These are phyloP conservation scores for Globisporangium solare DNA, from an alignment of 352 stramenopile genomes.

Conservation along the genomic window DNA sequence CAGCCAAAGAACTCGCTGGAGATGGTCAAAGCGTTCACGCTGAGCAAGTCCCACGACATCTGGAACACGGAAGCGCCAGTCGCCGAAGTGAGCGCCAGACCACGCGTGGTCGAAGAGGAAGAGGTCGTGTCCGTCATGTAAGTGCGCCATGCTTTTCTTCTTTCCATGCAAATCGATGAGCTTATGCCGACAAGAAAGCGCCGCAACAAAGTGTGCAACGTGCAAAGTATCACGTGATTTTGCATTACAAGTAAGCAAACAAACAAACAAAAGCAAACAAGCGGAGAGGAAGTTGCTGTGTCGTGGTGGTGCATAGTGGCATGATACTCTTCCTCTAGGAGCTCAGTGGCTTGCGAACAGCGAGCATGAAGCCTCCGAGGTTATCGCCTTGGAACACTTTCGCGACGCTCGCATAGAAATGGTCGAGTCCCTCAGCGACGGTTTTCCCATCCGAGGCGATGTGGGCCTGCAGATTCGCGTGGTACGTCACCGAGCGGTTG, in stretches of 20 bases:
- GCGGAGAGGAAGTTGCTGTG: not conserved
- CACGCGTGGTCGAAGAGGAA: constrained; percentile 12
- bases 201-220: constrained; percentile 9
- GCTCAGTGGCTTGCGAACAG: constrained; percentile 23
- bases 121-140: constrained; percentile 16
- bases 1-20: constrained; percentile 91
- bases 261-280: too few relatives aligned
- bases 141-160: not conserved
- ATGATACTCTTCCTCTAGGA: too few relatives aligned
- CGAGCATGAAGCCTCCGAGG: constrained; percentile 60
- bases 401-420: constrained; percentile 71
- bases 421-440: constrained; percentile 45
- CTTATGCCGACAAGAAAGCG: constrained; percentile 10
- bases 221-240: not conserved
- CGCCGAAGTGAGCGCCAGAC: not conserved
- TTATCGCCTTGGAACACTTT: constrained; percentile 49
- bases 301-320: too few relatives aligned
- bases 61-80: constrained; percentile 13
- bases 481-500: constrained; percentile 36
- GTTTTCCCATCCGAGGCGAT: constrained; percentile 48
- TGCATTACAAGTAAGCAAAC: too few relatives aligned
- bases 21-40: constrained; percentile 93
- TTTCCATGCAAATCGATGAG: not conserved
- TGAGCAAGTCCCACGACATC: constrained; percentile 25
- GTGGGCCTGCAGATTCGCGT: constrained; percentile 39